Evolutionary conservation across 1,284 basidiomycete species (phyloP).

Genomic region (Cutaneotrichosporon spelunceum): DNA sequence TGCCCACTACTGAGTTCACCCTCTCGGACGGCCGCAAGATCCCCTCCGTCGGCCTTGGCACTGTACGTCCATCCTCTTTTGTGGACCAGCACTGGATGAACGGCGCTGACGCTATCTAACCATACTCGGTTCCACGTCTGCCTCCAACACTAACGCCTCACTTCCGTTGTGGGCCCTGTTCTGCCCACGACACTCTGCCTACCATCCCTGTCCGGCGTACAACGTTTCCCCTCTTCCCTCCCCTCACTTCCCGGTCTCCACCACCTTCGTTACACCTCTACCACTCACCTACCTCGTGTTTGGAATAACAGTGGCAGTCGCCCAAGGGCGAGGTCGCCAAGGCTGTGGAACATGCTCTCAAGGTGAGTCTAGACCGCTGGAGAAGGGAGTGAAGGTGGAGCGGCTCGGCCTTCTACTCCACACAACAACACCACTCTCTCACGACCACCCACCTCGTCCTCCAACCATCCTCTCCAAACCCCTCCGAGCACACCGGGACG

Average conservation of each 20-base stretch:
- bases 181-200: too few species aligned
- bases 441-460: not conserved
- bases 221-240: not conserved
- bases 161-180: too few species aligned
- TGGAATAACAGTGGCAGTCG: slow-evolving; percentile 47
- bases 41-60: slow-evolving; percentile 54
- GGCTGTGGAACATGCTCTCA: slow-evolving; percentile 50
- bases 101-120: slow-evolving; percentile 5
- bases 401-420: too few species aligned
- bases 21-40: slow-evolving; percentile 50
- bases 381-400: not conserved
- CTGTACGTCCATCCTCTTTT: slow-evolving; percentile 43
- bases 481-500: not conserved
- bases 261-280: not conserved
- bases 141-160: too few species aligned
- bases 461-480: slow-evolving; percentile 1
- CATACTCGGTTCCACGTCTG: too few species aligned
- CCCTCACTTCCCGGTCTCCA: not conserved
- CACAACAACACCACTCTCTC: not conserved
- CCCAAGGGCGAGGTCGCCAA: slow-evolving; percentile 50
- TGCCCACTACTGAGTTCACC: slow-evolving; percentile 41
- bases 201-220: too few species aligned
- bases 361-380: slow-evolving; percentile 25
- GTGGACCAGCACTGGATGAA: not conserved
- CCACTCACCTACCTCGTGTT: not conserved